These are phyloP conservation scores for Mrakiaceae sp. DNA, from an alignment of 1,284 basidiomycete species.

Conservation along the genomic window DNA sequence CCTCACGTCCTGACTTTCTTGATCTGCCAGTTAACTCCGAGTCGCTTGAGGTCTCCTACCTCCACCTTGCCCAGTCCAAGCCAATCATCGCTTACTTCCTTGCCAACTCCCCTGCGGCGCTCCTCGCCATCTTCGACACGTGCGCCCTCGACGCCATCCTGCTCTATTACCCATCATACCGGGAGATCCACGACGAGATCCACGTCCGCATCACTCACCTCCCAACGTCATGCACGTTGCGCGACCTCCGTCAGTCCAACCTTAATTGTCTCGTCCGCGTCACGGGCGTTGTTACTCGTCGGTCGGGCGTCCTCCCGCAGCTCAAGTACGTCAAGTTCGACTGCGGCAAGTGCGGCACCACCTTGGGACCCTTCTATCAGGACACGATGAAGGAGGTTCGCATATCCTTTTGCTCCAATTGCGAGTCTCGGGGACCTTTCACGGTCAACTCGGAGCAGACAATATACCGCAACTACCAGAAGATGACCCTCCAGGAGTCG, in stretches of 20 bases:
- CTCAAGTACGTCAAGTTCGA: slow-evolving; percentile 99
- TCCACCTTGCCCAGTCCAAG: slow-evolving; percentile 79
- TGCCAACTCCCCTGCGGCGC: slow-evolving; percentile 82
- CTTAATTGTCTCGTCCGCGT: slow-evolving; percentile 94
- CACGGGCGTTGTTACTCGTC: slow-evolving; percentile 90
- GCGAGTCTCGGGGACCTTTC: slow-evolving; percentile 90
- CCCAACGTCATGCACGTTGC: slow-evolving; percentile 75
- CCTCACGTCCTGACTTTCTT: neutral
- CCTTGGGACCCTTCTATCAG: slow-evolving; percentile 94
- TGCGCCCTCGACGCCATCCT: slow-evolving; percentile 89
- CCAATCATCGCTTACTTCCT: slow-evolving; percentile 95
- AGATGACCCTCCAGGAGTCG: slow-evolving; percentile 96
- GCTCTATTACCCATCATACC: slow-evolving; percentile 90
- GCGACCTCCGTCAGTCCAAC: slow-evolving; percentile 83
- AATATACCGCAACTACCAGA: slow-evolving; percentile 97
- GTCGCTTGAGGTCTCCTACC: slow-evolving; percentile 91
- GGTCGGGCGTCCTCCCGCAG: slow-evolving; percentile 95
- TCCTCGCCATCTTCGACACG: slow-evolving; percentile 91
- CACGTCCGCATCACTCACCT: slow-evolving; percentile 95
- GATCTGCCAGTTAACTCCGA: slow-evolving; percentile 70
- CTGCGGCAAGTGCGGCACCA: slow-evolving; percentile 81
- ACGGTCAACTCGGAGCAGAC: slow-evolving; percentile 95
- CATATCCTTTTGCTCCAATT: slow-evolving; percentile 88
- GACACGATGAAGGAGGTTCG: slow-evolving; percentile 89
- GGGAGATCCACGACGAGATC: slow-evolving; percentile 93